Percentiles rank a stretch among this genome's conserved stretches.
These are phyloP conservation scores for Melanopsichium pennsylvanicum DNA, from an alignment of 1,284 basidiomycete genomes.

Conservation along the genomic window DNA sequence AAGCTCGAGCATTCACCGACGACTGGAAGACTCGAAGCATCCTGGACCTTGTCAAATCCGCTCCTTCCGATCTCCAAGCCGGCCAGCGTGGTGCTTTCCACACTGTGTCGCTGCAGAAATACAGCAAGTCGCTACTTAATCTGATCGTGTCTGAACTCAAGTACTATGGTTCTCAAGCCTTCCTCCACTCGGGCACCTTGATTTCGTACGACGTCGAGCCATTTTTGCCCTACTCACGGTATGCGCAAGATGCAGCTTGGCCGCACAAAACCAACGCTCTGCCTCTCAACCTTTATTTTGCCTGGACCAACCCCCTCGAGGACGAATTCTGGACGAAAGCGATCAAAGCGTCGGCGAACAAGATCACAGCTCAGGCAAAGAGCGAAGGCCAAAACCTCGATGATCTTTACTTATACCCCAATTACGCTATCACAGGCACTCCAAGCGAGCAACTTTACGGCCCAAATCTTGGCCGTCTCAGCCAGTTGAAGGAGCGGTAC, in stretches of 20 bases:
- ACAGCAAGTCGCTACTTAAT: constrained; percentile 41
- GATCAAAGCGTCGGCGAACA: constrained; percentile 31
- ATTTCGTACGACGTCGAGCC: constrained; percentile 58
- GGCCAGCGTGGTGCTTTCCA: constrained; percentile 51
- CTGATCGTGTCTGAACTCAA: constrained; percentile 45
- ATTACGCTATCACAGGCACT: constrained; percentile 51
- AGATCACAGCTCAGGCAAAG: constrained; percentile 35
- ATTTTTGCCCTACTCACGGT: constrained; percentile 44
- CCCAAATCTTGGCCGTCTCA: constrained; percentile 38
- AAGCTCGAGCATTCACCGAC: constrained; percentile 17
- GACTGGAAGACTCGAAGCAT: constrained; percentile 47
- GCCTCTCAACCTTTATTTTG: constrained; percentile 56
- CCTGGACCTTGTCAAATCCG: constrained; percentile 32
- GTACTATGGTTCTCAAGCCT: constrained; percentile 20
- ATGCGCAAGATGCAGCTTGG: constrained; percentile 38
- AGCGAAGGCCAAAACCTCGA: constrained; percentile 53
- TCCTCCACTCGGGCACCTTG: constrained; percentile 33
- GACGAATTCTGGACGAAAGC: constrained; percentile 44
- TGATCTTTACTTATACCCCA: constrained; percentile 47
- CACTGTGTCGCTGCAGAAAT: constrained; percentile 45
- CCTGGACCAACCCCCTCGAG: constrained; percentile 46
- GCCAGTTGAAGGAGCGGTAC: constrained; percentile 25
- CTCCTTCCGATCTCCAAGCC: constrained; percentile 29
- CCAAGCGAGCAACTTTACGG: constrained; percentile 31
- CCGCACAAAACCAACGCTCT: constrained; percentile 45